Percentiles rank a stretch among this genome's conserved stretches.
Evolutionary conservation across 768 basidiomycete genomes (phyloP).

Genomic region (Floccularia luteovirens): DNA sequence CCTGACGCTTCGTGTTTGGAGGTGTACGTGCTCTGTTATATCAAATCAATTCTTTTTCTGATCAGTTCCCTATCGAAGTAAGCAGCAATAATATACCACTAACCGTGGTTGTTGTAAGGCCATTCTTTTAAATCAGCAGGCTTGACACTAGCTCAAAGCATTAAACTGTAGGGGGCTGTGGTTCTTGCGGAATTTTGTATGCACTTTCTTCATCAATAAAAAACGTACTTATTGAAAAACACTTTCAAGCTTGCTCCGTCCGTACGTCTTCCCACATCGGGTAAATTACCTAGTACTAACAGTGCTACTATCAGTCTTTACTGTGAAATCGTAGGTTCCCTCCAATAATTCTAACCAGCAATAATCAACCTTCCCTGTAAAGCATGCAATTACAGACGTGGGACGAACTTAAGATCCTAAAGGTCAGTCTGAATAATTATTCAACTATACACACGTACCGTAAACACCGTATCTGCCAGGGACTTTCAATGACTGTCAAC

Average conservation of each 20-base stretch:
- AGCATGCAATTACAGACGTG: slow-evolving; percentile 39
- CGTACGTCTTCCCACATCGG: slow-evolving; percentile 24
- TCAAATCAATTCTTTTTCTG: neutral
- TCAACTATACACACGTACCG: slow-evolving; percentile 1
- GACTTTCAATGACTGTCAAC: slow-evolving; percentile 50
- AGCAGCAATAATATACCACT: slow-evolving; percentile 39
- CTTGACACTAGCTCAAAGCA: neutral
- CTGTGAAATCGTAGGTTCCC: slow-evolving; percentile 34
- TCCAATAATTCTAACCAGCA: neutral
- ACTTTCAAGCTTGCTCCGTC: slow-evolving; percentile 29
- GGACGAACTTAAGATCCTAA: slow-evolving; percentile 32
- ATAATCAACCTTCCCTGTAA: slow-evolving; percentile 2
- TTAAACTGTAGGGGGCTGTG: slow-evolving; percentile 23
- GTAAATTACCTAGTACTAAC: neutral
- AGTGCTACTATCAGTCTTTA: slow-evolving; percentile 27
- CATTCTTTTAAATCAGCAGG: neutral
- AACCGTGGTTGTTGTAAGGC: slow-evolving; percentile 32
- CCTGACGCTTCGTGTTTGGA: slow-evolving; percentile 34
- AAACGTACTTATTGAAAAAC: neutral
- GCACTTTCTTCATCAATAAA: slow-evolving; percentile 8
- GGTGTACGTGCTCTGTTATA: slow-evolving; percentile 21
- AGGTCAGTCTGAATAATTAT: slow-evolving; percentile 18
- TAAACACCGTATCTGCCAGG: slow-evolving; percentile 20
- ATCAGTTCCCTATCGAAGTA: slow-evolving; percentile 21
- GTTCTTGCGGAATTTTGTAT: slow-evolving; percentile 45